Evolutionary conservation across 2,329 filamentous ascomycete genomes (phyloP), one percentile per base, ranked within the genome.

Genomic region (Calonectria pseudoreteaudii): DNA sequence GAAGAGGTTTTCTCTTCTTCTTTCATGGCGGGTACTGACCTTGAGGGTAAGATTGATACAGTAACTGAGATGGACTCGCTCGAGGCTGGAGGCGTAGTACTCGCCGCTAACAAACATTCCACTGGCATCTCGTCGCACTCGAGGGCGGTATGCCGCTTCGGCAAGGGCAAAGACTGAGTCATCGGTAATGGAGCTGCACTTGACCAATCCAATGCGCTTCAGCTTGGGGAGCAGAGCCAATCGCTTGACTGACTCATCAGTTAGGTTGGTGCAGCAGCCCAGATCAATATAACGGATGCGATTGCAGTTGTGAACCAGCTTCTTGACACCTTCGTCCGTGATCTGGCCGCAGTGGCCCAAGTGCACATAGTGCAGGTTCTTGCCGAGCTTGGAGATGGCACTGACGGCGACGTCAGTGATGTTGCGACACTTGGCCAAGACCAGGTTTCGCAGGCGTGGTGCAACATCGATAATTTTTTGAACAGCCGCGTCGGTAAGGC

Each of bases 261-360:
- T 98, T 74, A 99, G 87, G 79, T 95, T 93, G 18, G 91, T 91
- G 85, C 97, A 99, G 86, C 97, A 98, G n/a, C 97, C 97, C 53
- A 99, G 87, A 82, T 99, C 97, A 76, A 99, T 99, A 83, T 99
- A 99, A 70, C 97, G 91, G 78, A 99, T 98, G 30, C 97, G 92
- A 81, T 96, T 98, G 88, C 97, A 99, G 68, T 88, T 89, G 78
- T 93, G 93, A 49, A 98, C 95, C 38, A 99, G 89, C 70, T 92
- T 93, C 79, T 94, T 94, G 23, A 99, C 95, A 1, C 95, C 96
- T 44, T 92, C 90, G 81, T 99, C 97, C 0, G 96, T 98, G 81
- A 99, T 96, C 60, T 96, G 92, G 34, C 92, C 91, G 84, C 97
- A 99, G 84, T 99, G 97, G 13, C 97, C 97, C 2, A 99, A 89